A percentile compares a stretch with the other conserved stretches of the same genome.
phyloP scores from a whole-genome alignment of 106 monocot species.

The Posidonia australis region DNA sequence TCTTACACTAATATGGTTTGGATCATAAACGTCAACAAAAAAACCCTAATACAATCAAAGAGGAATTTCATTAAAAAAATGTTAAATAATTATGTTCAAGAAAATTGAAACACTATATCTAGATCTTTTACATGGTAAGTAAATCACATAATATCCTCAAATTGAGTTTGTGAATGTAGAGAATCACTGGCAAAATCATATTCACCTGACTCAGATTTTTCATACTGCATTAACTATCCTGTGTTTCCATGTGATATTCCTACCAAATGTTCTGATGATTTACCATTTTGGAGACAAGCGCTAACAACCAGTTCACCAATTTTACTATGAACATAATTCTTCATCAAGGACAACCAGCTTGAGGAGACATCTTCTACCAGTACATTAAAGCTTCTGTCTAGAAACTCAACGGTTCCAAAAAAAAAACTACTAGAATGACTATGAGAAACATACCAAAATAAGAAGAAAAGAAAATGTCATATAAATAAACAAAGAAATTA shows the following conservation, averaged over 20 bases:
- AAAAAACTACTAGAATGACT: conserved; percentile 13
- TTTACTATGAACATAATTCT: conserved; percentile 4
- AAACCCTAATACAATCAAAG: too few species aligned
- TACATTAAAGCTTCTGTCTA: not conserved
- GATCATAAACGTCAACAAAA: too few species aligned
- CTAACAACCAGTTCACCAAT: conserved; percentile 7
- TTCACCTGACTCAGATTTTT: conserved; percentile 19
- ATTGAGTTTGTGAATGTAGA: not conserved
- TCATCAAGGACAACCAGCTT: not conserved
- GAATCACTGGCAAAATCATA: not conserved
- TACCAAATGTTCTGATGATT: conserved; percentile 10
- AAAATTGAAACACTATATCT: not conserved
- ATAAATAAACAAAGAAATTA: conserved; percentile 2
- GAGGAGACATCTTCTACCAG: conserved; percentile 5
- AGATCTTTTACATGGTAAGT: not conserved
- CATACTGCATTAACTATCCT: conserved; percentile 17
- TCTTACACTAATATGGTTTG: too few species aligned
- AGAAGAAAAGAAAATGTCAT: not conserved
- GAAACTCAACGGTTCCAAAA: conserved; percentile 18
- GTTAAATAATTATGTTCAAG: too few species aligned
- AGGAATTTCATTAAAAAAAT: too few species aligned
- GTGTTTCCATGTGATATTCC: conserved; percentile 6
- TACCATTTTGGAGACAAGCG: not conserved
- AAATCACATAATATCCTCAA: not conserved
- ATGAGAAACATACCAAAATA: conserved; percentile 9